Evolutionary conservation across 208 protist genomes (phyloP).

Genomic region (Leishmania martiniquensis): DNA sequence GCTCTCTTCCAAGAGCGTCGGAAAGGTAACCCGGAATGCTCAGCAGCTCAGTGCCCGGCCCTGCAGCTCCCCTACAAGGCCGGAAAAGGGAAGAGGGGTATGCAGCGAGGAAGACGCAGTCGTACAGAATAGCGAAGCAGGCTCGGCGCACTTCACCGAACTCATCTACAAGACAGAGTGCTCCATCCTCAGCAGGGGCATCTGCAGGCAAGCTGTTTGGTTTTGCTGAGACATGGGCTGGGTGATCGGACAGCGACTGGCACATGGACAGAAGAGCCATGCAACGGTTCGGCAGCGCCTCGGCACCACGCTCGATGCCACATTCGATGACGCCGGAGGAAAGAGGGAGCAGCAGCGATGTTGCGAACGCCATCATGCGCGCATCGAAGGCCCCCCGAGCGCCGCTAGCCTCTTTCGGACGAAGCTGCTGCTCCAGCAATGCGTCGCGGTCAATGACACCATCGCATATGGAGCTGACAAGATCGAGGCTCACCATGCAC

Average conservation of each 20-base stretch:
- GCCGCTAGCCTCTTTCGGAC: neutral
- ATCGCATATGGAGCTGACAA: constrained; percentile 56
- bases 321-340: neutral
- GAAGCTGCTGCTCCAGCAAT: constrained; percentile 14
- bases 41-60: neutral
- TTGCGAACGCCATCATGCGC: constrained; percentile 19
- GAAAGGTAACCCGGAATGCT: constrained; percentile 5
- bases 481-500: constrained; percentile 51
- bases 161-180: neutral
- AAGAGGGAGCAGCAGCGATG: constrained; percentile 9
- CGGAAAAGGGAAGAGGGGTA: constrained; percentile 26
- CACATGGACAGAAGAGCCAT: constrained; percentile 24
- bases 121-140: constrained; percentile 48
- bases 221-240: neutral
- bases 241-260: constrained; percentile 19
- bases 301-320: neutral
- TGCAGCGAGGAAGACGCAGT: constrained; percentile 28
- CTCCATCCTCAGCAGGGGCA: constrained; percentile 1
- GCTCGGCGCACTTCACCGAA: constrained; percentile 46
- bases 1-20: constrained; percentile 11
- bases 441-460: constrained; percentile 39
- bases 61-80: neutral
- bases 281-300: constrained; percentile 25
- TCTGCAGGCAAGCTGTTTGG: neutral
- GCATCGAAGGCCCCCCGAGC: constrained; percentile 1